phyloP scores from a whole-genome alignment of 2,329 filamentous ascomycete genomes.

The Monosporascus cannonballus region DNA sequence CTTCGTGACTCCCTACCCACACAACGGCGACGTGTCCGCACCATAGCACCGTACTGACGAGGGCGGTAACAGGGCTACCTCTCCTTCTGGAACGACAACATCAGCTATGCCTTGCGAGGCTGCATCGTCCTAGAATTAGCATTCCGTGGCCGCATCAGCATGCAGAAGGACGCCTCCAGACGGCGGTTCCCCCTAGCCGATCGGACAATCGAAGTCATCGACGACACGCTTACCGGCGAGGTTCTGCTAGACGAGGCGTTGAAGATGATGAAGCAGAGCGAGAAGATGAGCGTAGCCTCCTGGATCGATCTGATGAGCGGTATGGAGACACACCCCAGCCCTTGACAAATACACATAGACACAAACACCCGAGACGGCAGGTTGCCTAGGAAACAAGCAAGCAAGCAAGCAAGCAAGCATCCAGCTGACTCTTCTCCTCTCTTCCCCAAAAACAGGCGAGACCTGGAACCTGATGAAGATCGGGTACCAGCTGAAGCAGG shows the following conservation, averaged over 20 bases:
- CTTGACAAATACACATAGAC: neutral
- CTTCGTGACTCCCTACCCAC: no score
- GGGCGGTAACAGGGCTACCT: conserved; percentile 69
- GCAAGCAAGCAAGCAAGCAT: neutral
- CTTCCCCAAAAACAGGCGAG: conserved; percentile 58
- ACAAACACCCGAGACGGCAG: neutral
- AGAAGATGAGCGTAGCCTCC: conserved; percentile 99
- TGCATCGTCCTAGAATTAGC: conserved; percentile 98
- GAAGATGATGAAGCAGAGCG: conserved; percentile 99
- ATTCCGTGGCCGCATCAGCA: conserved; percentile 91
- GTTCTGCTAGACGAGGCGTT: conserved; percentile 94
- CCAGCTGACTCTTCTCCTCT: conserved; percentile 6
- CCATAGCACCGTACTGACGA: conserved; percentile 7
- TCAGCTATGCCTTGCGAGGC: conserved; percentile 92
- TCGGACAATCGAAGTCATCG: conserved; percentile 91
- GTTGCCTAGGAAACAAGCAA: neutral
- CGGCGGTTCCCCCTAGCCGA: conserved; percentile 90
- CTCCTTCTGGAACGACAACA: conserved; percentile 99
- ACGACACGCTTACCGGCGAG: conserved; percentile 93
- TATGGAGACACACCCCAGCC: conserved; percentile 35
- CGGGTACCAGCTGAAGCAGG: conserved; percentile 98
- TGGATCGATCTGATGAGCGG: conserved; percentile 99
- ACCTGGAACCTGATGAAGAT: conserved; percentile 99
- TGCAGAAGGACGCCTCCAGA: conserved; percentile 93
- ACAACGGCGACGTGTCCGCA: no score